Base-by-base conservation (phyloP, 2,329 filamentous ascomycete species). In the Ophiocordyceps camponoti-floridani region DNA sequence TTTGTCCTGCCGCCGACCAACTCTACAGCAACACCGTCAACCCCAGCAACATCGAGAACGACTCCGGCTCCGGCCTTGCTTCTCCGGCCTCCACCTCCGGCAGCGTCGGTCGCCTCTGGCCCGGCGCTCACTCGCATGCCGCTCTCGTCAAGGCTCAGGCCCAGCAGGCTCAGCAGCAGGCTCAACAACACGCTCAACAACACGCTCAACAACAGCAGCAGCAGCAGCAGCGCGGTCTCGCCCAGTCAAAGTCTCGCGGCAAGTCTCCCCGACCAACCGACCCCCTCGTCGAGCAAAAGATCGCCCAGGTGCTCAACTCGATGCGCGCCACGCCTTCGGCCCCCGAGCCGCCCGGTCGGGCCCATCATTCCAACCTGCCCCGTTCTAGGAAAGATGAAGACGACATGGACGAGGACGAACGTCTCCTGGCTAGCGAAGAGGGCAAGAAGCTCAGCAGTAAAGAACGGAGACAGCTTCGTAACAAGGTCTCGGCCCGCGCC, bases 391-490 rank as follows among this genome's bases (percentile, higher is more conserved):
- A 96, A 72, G 87, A 95, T 41, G 88, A 96, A 56, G 88, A 95
- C 49, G 89, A 96, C 44, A 96, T 98, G 89, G 91, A 98, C 54
- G 89, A 95, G 62, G 91, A 96, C 55, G 91, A 96, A 70, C 76
- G 85, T 52, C 71, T 95, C 10, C 71, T 95, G 19, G 86, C 86
- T n/a, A 95, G 87, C 48, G 91, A 98, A 56, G 89, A 95, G 65
- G 91, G 89, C 56, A 98, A 98, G 79, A 95, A 95, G 70, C 75
- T 98, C n/a, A 91, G 81, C 64, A 94, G 86, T 70, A 96, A 96
- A 68, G 88, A 96, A 65, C 81, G 91, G 48, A 81, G 91, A 52
- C 91, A 96, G 64, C 74, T 98, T n/a, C 79, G 91, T 51, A 98
- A 98, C 75, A 98, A 98, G 67, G 91, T 98, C 4, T 98, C 91